phyloP scores from a whole-genome alignment of 495 filamentous ascomycete genomes.

The Gamarada debralockiae region DNA sequence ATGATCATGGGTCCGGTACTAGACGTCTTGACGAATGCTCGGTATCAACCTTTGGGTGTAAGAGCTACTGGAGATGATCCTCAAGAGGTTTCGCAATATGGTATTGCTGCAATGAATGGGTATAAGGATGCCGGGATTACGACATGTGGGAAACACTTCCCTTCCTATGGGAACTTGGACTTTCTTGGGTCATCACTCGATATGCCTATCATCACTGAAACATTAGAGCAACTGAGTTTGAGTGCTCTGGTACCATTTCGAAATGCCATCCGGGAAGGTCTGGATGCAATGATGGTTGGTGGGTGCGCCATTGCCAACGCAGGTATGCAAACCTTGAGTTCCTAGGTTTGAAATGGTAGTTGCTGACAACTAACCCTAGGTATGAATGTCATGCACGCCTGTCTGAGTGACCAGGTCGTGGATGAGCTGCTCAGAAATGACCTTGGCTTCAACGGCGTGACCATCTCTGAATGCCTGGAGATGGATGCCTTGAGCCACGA shows the following conservation, averaged over 20 bases:
- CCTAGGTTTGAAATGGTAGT: no score
- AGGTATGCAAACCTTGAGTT: conserved; percentile 30
- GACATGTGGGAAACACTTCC: conserved; percentile 90
- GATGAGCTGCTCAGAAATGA: conserved; percentile 78
- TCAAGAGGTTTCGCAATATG: conserved; percentile 84
- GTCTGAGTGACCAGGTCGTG: conserved; percentile 84
- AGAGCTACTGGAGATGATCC: conserved; percentile 82
- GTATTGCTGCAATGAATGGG: conserved; percentile 81
- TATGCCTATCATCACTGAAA: conserved; percentile 89
- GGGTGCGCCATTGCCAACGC: conserved; percentile 84
- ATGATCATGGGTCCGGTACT: conserved; percentile 85
- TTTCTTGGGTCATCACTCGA: conserved; percentile 82
- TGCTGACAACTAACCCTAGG: conserved; percentile 5
- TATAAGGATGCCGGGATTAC: conserved; percentile 81
- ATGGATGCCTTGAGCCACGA: conserved; percentile 91
- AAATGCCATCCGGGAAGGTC: conserved; percentile 74
- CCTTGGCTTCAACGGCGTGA: conserved; percentile 81
- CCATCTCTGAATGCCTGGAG: conserved; percentile 92
- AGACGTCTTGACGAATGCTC: conserved; percentile 86
- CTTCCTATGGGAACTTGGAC: conserved; percentile 89
- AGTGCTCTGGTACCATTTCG: conserved; percentile 83
- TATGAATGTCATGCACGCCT: conserved; percentile 89
- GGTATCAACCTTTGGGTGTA: conserved; percentile 82
- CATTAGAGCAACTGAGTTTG: conserved; percentile 78
- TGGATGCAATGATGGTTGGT: conserved; percentile 92